Percentiles rank a stretch among this genome's conserved stretches.
These are phyloP conservation scores for Volvox reticuliferus DNA, from an alignment of 139 green algal genomes.

Conservation along the genomic window DNA sequence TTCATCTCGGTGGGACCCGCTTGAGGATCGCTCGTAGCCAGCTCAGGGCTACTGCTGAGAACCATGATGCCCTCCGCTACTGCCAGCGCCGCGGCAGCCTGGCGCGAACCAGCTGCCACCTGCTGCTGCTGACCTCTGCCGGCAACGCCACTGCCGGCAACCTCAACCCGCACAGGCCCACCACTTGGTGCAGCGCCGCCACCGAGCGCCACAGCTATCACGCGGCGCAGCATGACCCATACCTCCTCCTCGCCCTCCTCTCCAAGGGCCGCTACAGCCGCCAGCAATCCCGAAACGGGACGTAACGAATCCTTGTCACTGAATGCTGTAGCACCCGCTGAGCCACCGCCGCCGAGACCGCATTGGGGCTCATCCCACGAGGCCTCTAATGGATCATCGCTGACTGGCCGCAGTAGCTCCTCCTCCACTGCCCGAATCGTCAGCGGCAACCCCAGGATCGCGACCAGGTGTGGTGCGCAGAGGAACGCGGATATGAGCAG, in stretches of 20 bases:
- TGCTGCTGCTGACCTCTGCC: background rate
- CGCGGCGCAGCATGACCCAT: background rate
- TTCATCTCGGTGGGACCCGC: background rate
- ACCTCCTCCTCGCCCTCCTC: constrained; percentile 12
- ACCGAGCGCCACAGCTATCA: background rate
- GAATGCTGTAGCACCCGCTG: background rate
- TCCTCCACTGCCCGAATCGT: background rate
- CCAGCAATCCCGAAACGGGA: background rate
- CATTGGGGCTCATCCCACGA: background rate
- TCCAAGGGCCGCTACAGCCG: background rate
- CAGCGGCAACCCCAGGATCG: constrained; percentile 7
- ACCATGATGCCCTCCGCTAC: background rate
- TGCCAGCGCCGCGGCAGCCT: background rate
- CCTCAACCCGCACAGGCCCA: background rate
- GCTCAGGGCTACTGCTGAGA: no score
- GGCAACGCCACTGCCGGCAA: background rate
- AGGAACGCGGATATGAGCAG: background rate
- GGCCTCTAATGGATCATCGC: background rate
- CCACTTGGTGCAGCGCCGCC: background rate
- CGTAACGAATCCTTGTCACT: background rate
- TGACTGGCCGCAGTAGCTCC: background rate
- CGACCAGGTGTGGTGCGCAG: constrained; percentile 17
- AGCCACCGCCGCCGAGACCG: background rate
- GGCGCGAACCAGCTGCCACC: background rate
- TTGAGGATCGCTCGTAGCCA: no score